Conservation (phyloP, 2,329 filamentous ascomycete species). For the Aurifilum marmelostoma region DNA sequence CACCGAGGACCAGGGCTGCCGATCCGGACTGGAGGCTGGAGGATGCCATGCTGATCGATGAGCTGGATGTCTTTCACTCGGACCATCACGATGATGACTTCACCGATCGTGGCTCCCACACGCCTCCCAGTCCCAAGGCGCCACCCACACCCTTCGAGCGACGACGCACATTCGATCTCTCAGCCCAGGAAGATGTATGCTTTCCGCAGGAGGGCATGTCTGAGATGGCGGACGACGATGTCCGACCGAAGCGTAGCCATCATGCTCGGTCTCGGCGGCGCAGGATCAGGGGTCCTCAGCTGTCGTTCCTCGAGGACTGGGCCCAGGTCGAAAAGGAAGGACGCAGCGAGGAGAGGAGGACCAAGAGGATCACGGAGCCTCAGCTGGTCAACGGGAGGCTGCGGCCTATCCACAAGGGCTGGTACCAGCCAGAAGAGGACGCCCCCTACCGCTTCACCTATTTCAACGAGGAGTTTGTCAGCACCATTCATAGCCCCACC, state of each 20-base stretch:
- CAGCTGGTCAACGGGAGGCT: constrained; percentile 89
- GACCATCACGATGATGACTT: constrained; percentile 25
- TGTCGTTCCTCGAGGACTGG: constrained; percentile 86
- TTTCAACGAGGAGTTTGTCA: constrained; percentile 96
- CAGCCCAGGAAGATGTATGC: constrained; percentile 86
- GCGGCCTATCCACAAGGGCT: constrained; percentile 76
- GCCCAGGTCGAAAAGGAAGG: constrained; percentile 87
- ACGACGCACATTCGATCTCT: constrained; percentile 62
- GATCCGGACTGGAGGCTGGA: constrained; percentile 62
- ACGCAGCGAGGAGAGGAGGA: constrained; percentile 77
- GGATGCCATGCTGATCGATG: constrained; percentile 73
- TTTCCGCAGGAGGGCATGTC: constrained; percentile 82
- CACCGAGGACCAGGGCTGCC: constrained; percentile 55
- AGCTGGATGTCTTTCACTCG: constrained; percentile 49
- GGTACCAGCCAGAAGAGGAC: constrained; percentile 88
- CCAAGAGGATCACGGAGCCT: constrained; percentile 92
- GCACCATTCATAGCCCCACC: constrained; percentile 93
- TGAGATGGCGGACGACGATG: constrained; percentile 79
- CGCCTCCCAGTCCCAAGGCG: constrained; percentile 35
- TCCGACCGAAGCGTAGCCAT: constrained; percentile 33
- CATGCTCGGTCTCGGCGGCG: constrained; percentile 57
- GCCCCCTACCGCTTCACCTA: constrained; percentile 95
- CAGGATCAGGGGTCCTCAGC: constrained; percentile 81
- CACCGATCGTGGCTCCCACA: constrained; percentile 22
- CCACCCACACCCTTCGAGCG: constrained; percentile 46